phyloP scores from a whole-genome alignment of 768 basidiomycete genomes.

The Saitozyma sp. region DNA sequence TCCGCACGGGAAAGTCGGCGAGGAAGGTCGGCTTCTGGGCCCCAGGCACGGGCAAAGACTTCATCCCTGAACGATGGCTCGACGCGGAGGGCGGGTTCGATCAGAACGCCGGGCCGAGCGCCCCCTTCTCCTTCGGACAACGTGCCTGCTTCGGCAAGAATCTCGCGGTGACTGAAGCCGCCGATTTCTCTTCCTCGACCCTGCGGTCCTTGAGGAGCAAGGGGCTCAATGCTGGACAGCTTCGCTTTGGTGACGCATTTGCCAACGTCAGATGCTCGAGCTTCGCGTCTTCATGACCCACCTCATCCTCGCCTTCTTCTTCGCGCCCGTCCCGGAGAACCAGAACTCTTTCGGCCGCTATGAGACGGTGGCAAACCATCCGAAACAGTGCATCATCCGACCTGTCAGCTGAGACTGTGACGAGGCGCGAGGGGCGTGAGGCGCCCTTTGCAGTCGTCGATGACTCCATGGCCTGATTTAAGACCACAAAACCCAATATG shows the following conservation, averaged over 20 bases:
- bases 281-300: constrained; percentile 39
- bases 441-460: no score
- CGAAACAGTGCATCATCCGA: constrained; percentile 28
- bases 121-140: constrained; percentile 44
- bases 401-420: constrained; percentile 38
- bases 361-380: constrained; percentile 38
- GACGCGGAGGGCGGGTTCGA: constrained; percentile 31
- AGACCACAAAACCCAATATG: no score
- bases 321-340: constrained; percentile 27
- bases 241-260: constrained; percentile 7
- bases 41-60: constrained; percentile 25
- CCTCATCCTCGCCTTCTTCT: constrained; percentile 44
- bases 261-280: constrained; percentile 38
- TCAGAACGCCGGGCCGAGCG: constrained; percentile 32
- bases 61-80: constrained; percentile 46
- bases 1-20: constrained; percentile 1
- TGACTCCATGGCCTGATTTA: no score
- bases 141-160: constrained; percentile 47
- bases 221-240: not conserved
- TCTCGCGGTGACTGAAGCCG: constrained; percentile 45
- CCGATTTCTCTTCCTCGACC: no score
- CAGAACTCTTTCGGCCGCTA: constrained; percentile 24
- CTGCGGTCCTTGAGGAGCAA: not conserved
- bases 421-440: no score
- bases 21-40: constrained; percentile 34